Percentiles rank a stretch among this genome's conserved stretches.
phyloP scores from a whole-genome alignment of 768 basidiomycete genomes.

The Serpula lacrymans region DNA sequence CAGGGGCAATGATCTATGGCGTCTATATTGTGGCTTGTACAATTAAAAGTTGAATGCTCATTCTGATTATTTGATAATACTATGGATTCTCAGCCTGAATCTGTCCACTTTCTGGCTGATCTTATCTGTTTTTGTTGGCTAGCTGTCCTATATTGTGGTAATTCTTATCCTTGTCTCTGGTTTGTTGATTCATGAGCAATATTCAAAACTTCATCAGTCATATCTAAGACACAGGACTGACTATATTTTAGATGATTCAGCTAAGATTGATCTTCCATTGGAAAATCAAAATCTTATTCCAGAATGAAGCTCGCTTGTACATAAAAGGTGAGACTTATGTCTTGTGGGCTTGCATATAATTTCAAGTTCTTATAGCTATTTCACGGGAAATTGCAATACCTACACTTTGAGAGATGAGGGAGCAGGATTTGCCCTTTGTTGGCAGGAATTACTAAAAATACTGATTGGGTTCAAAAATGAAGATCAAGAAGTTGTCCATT shows the following conservation, averaged over 20 bases:
- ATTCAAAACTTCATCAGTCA: constrained; percentile 1
- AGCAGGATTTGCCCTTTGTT: constrained; percentile 77
- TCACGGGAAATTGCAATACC: constrained; percentile 70
- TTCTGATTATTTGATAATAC: too few relatives aligned
- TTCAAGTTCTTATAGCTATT: too few relatives aligned
- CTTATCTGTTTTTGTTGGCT: too few relatives aligned
- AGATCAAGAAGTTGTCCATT: constrained; percentile 72
- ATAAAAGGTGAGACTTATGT: constrained; percentile 60
- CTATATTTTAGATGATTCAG: too few relatives aligned
- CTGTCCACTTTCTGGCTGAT: too few relatives aligned
- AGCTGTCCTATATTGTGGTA: too few relatives aligned
- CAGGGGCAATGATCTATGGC: too few relatives aligned
- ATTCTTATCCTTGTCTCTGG: too few relatives aligned
- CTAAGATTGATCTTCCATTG: constrained; percentile 75
- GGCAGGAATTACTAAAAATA: constrained; percentile 64
- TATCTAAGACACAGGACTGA: not conserved
- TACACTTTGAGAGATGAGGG: constrained; percentile 59
- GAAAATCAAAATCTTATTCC: constrained; percentile 59
- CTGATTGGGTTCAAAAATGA: constrained; percentile 61
- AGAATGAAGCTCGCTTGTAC: constrained; percentile 62
- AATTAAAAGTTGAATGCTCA: too few relatives aligned
- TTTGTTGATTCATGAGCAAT: too few relatives aligned
- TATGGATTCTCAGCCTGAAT: too few relatives aligned
- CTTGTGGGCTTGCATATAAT: not conserved
- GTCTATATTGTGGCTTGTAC: too few relatives aligned